Percentiles rank a stretch among this genome's conserved stretches.
Conservation (phyloP, 164 flowering plant genomes). For the Kingdonia uniflora region DNA sequence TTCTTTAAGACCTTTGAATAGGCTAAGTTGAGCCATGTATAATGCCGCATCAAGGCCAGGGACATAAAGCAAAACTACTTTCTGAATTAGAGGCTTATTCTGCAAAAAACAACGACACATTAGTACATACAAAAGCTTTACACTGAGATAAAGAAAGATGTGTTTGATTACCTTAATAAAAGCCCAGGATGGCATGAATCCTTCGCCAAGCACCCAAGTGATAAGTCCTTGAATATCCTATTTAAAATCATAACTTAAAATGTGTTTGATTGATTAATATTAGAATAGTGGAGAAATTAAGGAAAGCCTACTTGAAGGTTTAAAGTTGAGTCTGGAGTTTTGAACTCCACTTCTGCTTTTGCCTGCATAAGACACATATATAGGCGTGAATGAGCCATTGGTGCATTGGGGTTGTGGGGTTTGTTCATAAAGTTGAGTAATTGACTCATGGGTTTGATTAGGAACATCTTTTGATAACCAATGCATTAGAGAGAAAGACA, state of each 20-base stretch:
- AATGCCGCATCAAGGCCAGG: constrained; percentile 97
- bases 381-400: neutral
- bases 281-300: neutral
- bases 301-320: constrained; percentile 47
- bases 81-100: constrained; percentile 92
- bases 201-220: constrained; percentile 95
- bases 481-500: constrained; percentile 2
- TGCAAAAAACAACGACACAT: constrained; percentile 32
- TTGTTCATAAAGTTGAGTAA: neutral
- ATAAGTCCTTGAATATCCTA: constrained; percentile 97
- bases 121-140: neutral
- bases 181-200: constrained; percentile 90
- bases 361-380: constrained; percentile 58
- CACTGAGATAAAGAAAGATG: neutral
- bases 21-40: constrained; percentile 61
- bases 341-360: constrained; percentile 58
- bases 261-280: neutral
- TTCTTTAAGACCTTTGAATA: constrained; percentile 46
- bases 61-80: constrained; percentile 84
- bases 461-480: neutral
- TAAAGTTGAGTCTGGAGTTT: constrained; percentile 56
- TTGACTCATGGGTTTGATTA: neutral
- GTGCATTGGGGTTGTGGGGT: neutral
- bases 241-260: constrained; percentile 5
- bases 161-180: constrained; percentile 56